Evolutionary conservation across 2,329 filamentous ascomycete genomes (phyloP).

Genomic region (Trichoderma aggressivum): DNA sequence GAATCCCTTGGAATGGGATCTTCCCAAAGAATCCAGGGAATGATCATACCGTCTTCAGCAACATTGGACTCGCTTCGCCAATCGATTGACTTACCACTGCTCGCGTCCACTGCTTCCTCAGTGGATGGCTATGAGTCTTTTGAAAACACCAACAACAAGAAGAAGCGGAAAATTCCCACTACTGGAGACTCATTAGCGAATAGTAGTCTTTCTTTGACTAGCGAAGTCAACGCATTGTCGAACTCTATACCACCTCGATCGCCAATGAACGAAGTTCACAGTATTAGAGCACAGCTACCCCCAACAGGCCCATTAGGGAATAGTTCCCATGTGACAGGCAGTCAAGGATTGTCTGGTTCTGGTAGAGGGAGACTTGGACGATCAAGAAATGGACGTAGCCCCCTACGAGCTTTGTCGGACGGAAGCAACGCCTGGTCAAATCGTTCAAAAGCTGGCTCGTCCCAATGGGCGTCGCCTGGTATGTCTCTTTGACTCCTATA

Average conservation of each 20-base stretch:
- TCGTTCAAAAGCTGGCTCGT: slow-evolving; percentile 46
- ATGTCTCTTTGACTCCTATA: slow-evolving; percentile 30
- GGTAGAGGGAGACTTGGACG: slow-evolving; percentile 82
- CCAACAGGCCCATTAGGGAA: slow-evolving; percentile 32
- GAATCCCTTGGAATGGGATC: slow-evolving; percentile 44
- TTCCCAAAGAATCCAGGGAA: slow-evolving; percentile 44
- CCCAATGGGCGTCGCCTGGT: slow-evolving; percentile 46
- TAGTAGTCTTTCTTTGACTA: slow-evolving; percentile 37
- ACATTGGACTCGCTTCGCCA: slow-evolving; percentile 43
- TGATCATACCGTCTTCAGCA: slow-evolving; percentile 41
- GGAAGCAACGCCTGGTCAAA: slow-evolving; percentile 54
- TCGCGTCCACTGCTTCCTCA: slow-evolving; percentile 66
- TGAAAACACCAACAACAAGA: slow-evolving; percentile 98
- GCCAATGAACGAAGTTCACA: slow-evolving; percentile 31
- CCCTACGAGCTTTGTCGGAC: slow-evolving; percentile 58
- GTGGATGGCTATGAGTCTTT: slow-evolving; percentile 93
- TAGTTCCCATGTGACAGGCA: slow-evolving; percentile 50
- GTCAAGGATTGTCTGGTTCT: slow-evolving; percentile 71
- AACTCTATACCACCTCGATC: slow-evolving; percentile 26
- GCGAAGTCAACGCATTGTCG: slow-evolving; percentile 41
- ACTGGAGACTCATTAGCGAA: slow-evolving; percentile 64
- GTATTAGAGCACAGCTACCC: slow-evolving; percentile 26
- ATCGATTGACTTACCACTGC: slow-evolving; percentile 50
- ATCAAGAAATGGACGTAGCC: slow-evolving; percentile 57
- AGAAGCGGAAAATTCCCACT: slow-evolving; percentile 96